These are phyloP conservation scores for Bacterosira constricta DNA, from an alignment of 108 stramenopile species.

Conservation along the genomic window DNA sequence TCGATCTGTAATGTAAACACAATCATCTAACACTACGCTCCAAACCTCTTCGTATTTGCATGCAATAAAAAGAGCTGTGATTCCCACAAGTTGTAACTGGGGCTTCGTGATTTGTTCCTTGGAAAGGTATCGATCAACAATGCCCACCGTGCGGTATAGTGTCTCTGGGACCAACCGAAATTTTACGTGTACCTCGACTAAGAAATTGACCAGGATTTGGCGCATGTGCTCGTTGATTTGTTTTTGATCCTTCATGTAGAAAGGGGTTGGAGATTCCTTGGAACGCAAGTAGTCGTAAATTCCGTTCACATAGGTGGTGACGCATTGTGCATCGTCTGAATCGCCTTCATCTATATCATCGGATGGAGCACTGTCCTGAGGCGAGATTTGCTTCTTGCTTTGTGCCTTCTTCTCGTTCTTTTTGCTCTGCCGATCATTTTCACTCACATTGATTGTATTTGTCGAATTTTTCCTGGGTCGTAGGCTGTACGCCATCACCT, in stretches of 20 bases:
- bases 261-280: conserved; percentile 77
- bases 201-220: conserved; percentile 97
- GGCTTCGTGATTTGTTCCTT: conserved; percentile 67
- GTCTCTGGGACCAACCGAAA: conserved; percentile 98
- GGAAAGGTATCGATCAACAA: conserved; percentile 96
- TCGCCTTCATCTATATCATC: conserved; percentile 96
- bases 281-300: conserved; percentile 94
- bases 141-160: conserved; percentile 95
- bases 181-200: conserved; percentile 98
- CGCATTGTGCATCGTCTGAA: conserved; percentile 92
- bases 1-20: conserved; percentile 97
- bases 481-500: no score
- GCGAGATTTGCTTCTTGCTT: no score
- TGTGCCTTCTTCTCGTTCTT: no score
- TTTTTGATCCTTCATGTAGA: conserved; percentile 88
- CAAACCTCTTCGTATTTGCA: conserved; percentile 99
- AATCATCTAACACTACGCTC: conserved; percentile 94
- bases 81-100: conserved; percentile 97
- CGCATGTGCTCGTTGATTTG: conserved; percentile 96
- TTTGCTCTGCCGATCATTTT: no score
- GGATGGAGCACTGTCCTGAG: conserved; percentile 71
- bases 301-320: conserved; percentile 92
- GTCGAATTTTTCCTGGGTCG: no score
- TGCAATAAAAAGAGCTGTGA: conserved; percentile 95
- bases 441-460: no score